Evolutionary conservation across 345 rosid species (phyloP), one percentile per base, ranked within the genome.

Genomic region (Durio zibethinus): DNA sequence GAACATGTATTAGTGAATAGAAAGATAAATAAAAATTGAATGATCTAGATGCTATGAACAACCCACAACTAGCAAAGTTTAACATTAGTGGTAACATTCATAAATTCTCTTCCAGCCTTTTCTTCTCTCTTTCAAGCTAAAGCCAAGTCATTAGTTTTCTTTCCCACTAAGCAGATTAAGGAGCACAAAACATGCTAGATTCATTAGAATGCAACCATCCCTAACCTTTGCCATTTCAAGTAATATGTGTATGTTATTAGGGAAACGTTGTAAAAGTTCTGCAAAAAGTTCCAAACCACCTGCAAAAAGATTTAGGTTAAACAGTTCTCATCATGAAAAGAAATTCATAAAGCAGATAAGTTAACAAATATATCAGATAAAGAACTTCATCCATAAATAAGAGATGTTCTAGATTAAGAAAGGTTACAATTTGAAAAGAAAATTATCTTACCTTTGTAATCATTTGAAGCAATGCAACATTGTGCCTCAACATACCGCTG

Each of bases 401-500:
- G 57, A 29, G 16, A 18, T 0, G 0, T 8, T 71, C 27, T 70
- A 48, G 10, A 65, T 65, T 42, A 57, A 45, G 38, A 60, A 48
- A 67, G 4, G n/a, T 78, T 62, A 29, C 42, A 77, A 5, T 25
- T 61, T 64, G 40, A 76, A 81, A 60, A 64, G 23, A 61, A 78
- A 66, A 57, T 76, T 31, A 36, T 52, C 7, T 77, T 86, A 96
- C 99, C 99, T 89, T 86, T 93, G 82, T 93, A 96, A 79, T 93
- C 95, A 88, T 96, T 95, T 74, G 97, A 86, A 81, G 97, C 92
- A 77, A 93, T 82, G 81, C 92, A 91, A 84, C 98, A 91, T 78
- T 90, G 97, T 15, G 97, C 99, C 86, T 96, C 99, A 56, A 96
- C 97, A 83, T 96, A 96, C 36, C 97, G 91, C 99, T 93, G 97